Evolutionary conservation across 352 stramenopile genomes (phyloP), one percentile per base, ranked within the genome.

Genomic region (Pythium utonaiense): DNA sequence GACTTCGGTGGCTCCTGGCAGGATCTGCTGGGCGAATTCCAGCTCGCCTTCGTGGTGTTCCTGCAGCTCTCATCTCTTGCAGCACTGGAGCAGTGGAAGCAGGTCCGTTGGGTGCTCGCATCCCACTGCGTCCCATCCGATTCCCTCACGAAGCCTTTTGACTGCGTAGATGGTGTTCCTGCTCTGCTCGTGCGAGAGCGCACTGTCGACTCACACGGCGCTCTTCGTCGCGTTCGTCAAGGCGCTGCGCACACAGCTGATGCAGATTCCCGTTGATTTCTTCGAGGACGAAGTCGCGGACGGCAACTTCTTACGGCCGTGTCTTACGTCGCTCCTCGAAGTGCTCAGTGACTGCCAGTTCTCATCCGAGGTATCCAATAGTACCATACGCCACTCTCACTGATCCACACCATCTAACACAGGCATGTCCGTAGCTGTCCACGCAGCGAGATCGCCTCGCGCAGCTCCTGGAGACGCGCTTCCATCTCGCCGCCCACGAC

Each of bases 41-140:
- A 98, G 69, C 66, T 98, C n/a, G 80, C 89, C 5, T 98, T 97
- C 61, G 53, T 97, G 13, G 52, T 98, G 4, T 98, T 98, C 72
- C 62, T 98, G 33, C 83, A 97, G 68, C 62, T 98, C n/a, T 94
- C 93, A 42, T 98, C 93, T 38, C 78, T 98, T 22, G 70, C 81
- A 14, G 95, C 93, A 3, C 73, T 98, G 36, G 80, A 97, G 69
- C 89, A 98, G 68, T 98, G 95, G 95, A 97, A 96, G 60, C 57
- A 71, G 55, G 64, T 70, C 4, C 1, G 63, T 61, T 14, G 13
- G 9, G 6, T 28, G 14, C 4, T 14, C 6, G 22, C 22, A 16
- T 31, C 16, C 19, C n/a, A 1, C 38, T 21, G 21, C n/a, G n/a
- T n/a, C n/a, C n/a, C n/a, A n/a, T n/a, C n/a, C 28, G 28, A 57